These are phyloP conservation scores for Ganoderma boninense DNA, from an alignment of 1,284 basidiomycete species.

Conservation along the genomic window DNA sequence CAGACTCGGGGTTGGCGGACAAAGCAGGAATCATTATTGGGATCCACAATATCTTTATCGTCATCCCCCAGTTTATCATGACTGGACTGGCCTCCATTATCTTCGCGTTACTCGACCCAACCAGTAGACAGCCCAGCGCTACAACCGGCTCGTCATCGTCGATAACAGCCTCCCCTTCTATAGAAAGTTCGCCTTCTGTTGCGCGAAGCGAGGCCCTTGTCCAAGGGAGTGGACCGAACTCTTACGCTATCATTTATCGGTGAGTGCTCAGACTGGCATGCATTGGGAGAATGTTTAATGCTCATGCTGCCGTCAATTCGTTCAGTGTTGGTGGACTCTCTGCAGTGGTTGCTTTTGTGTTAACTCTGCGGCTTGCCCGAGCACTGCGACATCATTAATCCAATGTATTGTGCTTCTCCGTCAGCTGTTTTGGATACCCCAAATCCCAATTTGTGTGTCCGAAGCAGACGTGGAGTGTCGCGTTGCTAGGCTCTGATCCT, in stretches of 20 bases:
- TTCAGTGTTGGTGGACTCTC: conserved; percentile 78
- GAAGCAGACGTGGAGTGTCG: not conserved
- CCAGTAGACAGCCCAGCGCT: conserved; percentile 43
- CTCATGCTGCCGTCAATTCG: not conserved
- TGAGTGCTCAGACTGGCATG: conserved; percentile 41
- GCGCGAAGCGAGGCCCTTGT: conserved; percentile 27
- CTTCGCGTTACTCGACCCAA: conserved; percentile 73
- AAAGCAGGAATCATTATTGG: conserved; percentile 94
- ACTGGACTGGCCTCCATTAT: conserved; percentile 72
- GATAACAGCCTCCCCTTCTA: conserved; percentile 21
- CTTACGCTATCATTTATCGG: conserved; percentile 84
- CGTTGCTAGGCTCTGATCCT: not conserved
- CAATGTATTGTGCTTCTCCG: conserved; percentile 2
- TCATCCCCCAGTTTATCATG: conserved; percentile 79
- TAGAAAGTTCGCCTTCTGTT: conserved; percentile 22
- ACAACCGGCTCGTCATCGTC: not conserved
- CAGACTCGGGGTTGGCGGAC: conserved; percentile 39
- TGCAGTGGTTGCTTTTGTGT: conserved; percentile 71
- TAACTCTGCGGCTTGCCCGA: conserved; percentile 72
- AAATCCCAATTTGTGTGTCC: not conserved
- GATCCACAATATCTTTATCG: conserved; percentile 92
- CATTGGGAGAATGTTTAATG: not conserved
- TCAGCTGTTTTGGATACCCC: not conserved
- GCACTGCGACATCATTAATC: conserved; percentile 59
- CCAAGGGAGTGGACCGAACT: conserved; percentile 54